Conservation (phyloP, 805 yeast species). For the Schizosaccharomyces lindneri region DNA sequence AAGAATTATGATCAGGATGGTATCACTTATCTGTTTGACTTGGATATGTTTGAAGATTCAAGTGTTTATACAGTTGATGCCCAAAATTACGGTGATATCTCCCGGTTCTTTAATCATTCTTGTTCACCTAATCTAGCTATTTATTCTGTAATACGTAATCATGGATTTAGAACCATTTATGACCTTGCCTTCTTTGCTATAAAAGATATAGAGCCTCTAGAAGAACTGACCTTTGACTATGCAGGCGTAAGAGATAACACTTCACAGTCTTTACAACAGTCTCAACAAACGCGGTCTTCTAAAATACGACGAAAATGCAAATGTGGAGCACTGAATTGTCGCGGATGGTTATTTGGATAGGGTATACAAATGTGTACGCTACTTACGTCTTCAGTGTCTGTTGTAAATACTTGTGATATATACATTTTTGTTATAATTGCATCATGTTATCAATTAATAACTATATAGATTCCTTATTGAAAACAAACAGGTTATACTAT, state of each 20-base stretch:
- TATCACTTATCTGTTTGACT: constrained; percentile 3
- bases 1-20: constrained; percentile 2
- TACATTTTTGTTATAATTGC: too few species aligned
- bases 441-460: too few species aligned
- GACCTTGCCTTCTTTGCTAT: constrained; percentile 6
- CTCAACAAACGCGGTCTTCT: background rate
- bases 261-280: background rate
- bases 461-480: too few species aligned
- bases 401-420: too few species aligned
- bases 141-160: constrained; percentile 3
- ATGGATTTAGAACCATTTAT: background rate
- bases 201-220: constrained; percentile 5
- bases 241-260: background rate
- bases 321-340: background rate
- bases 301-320: background rate
- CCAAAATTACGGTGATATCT: constrained; percentile 3
- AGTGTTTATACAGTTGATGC: constrained; percentile 5
- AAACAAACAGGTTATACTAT: too few species aligned
- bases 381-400: too few species aligned
- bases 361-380: background rate
- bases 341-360: background rate
- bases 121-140: constrained; percentile 6
- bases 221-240: constrained; percentile 7
- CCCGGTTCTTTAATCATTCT: constrained; percentile 7
- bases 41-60: constrained; percentile 5